phyloP scores from a whole-genome alignment of 73 alveolate species.

The Tetrahymena elliotti region DNA sequence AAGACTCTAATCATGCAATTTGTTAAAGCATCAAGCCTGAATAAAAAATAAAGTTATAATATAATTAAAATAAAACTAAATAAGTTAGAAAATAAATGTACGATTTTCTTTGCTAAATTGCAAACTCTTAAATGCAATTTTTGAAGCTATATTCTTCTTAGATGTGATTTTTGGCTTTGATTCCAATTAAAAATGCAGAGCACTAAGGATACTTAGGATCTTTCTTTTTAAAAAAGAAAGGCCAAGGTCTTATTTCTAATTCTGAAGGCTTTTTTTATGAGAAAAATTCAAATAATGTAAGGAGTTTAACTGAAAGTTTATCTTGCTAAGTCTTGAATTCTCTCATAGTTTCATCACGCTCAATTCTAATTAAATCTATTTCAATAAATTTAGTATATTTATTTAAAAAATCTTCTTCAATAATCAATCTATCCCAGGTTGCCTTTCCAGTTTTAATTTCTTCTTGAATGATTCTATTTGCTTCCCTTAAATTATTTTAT shows the following conservation, averaged over 20 bases:
- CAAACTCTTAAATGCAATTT: neutral
- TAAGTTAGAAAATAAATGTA: neutral
- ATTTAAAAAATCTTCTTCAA: neutral
- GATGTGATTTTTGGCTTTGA: neutral
- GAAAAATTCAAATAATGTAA: neutral
- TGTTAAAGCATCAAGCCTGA: neutral
- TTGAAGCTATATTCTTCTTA: neutral
- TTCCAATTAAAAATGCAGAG: neutral
- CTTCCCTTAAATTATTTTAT: neutral
- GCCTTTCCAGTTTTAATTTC: neutral
- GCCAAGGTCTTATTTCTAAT: neutral
- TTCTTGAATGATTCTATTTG: neutral
- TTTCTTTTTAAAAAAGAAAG: neutral
- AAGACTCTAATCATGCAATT: neutral
- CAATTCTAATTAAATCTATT: neutral
- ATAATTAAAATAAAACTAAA: neutral
- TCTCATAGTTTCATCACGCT: neutral
- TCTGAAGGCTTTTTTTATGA: neutral
- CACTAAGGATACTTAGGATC: neutral
- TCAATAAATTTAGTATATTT: neutral
- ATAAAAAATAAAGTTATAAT: neutral
- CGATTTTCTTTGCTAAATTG: neutral
- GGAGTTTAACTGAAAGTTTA: neutral
- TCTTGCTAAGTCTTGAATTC: neutral
- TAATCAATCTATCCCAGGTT: neutral